Percentiles rank a stretch among this genome's conserved stretches.
Conservation (phyloP, 768 basidiomycete genomes). For the Podaxis mareebaensis region DNA sequence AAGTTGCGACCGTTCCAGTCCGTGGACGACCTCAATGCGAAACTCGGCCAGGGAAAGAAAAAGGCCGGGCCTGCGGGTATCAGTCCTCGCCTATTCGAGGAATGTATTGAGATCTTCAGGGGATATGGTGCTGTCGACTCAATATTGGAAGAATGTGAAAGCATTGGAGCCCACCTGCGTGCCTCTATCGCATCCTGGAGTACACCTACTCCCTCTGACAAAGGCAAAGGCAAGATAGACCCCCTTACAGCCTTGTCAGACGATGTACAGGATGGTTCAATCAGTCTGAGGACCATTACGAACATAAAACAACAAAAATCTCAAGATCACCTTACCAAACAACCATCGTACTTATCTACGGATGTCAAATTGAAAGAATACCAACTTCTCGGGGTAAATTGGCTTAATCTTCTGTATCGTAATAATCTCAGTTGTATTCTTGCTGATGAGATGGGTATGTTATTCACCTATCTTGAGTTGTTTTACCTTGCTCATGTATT, state of each 20-base stretch:
- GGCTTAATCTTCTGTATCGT: conserved; percentile 86
- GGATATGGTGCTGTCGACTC: conserved; percentile 88
- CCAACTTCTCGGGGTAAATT: conserved; percentile 96
- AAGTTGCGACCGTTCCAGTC: conserved; percentile 78
- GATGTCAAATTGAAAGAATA: conserved; percentile 90
- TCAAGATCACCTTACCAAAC: conserved; percentile 69
- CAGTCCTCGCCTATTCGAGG: conserved; percentile 88
- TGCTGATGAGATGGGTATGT: conserved; percentile 98
- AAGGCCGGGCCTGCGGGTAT: conserved; percentile 82
- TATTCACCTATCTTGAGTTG: not conserved
- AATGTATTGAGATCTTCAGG: conserved; percentile 79
- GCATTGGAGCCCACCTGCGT: conserved; percentile 74
- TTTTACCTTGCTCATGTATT: conserved; percentile 14
- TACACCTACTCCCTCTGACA: conserved; percentile 32
- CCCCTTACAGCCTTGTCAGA: conserved; percentile 22
- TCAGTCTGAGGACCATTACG: conserved; percentile 54
- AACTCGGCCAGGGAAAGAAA: conserved; percentile 85
- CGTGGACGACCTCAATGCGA: conserved; percentile 70
- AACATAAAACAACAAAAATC: conserved; percentile 40
- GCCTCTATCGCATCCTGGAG: conserved; percentile 82
- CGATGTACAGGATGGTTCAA: conserved; percentile 59
- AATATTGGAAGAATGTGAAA: conserved; percentile 86
- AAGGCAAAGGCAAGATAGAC: conserved; percentile 40
- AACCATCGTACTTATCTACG: conserved; percentile 68
- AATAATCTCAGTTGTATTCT: conserved; percentile 89